Evolutionary conservation across 2,329 filamentous ascomycete genomes (phyloP), one percentile per base, ranked within the genome.

Genomic region (Colletotrichum orbiculare): DNA sequence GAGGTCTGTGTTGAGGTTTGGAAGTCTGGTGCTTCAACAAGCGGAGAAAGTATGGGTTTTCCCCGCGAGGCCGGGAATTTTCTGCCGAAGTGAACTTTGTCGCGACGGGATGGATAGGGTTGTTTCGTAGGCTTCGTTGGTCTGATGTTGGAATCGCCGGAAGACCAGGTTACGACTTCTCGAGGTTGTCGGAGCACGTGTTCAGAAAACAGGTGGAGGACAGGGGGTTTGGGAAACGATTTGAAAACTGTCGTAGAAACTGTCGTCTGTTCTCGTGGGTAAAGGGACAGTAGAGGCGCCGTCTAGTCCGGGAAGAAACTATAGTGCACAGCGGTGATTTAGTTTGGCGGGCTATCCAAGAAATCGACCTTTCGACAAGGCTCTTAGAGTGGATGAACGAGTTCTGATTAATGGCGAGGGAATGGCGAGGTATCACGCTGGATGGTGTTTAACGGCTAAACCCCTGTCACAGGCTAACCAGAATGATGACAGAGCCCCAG

Each of bases 381-480:
- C 33, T 39, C 43, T 13, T 35, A 12, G 25, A 8, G 10, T 10
- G 25, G 43, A 35, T n/a, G 45, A 25, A 37, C 34, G 41, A 34
- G 41, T 38, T 34, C 17, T 47, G 13, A 5, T 13, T 38, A 13
- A 46, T 42, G 47, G 52, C 25, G 49, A 55, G 13, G 41, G 53
- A 62, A 62, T 55, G 42, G 58, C 42, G 47, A 56, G 60, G 63
- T 45, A 66, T 63, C 63, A 63, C 63, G 52, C 63, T 66, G 63
- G 42, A 57, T 59, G 48, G 56, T 63, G 63, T 65, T 65, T 57
- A 66, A 57, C 33, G 45, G 58, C 41, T 7, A n/a, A 34, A 25
- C 60, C 63, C 60, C 35, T 64, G 64, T 66, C 64, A 59, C 54
- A 45, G 53, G 64, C 54, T 50, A 58, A 60, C 63, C 55, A 45